A percentile compares a stretch with the other conserved stretches of the same genome.
Conservation (phyloP, 2,329 filamentous ascomycete species). For the Lecanicillium sp. region DNA sequence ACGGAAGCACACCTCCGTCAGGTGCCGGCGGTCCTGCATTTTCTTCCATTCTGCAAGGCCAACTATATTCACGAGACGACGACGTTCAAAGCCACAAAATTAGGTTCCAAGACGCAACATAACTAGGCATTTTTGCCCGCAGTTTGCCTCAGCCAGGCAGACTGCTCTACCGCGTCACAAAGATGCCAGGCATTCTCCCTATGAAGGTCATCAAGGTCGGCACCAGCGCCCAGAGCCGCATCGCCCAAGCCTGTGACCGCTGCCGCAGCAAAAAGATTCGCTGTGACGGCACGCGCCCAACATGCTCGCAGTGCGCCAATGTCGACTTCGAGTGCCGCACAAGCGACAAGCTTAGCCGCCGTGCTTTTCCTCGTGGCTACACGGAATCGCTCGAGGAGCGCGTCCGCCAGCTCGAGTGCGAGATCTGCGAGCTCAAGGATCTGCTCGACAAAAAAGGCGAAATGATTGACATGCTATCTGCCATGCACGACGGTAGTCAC, state of each 20-base stretch:
- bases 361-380: conserved; percentile 91
- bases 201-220: conserved; percentile 99
- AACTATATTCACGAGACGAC: too few species aligned
- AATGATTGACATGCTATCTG: conserved; percentile 93
- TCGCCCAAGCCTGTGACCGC: conserved; percentile 89
- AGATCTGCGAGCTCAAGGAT: conserved; percentile 84
- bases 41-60: too few species aligned
- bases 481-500: conserved; percentile 53
- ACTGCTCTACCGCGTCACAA: conserved; percentile 18
- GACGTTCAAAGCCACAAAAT: too few species aligned
- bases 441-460: conserved; percentile 94
- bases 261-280: conserved; percentile 97
- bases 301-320: conserved; percentile 90
- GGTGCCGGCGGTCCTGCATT: too few species aligned
- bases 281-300: conserved; percentile 89
- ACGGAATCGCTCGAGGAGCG: conserved; percentile 95
- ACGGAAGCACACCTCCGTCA: too few species aligned
- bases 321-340: conserved; percentile 98
- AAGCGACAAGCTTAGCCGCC: conserved; percentile 91
- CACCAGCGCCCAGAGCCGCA: conserved; percentile 79
- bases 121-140: too few species aligned
- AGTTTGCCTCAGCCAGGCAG: too few species aligned
- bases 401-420: conserved; percentile 71
- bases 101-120: too few species aligned
- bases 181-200: conserved; percentile 92